Evolutionary conservation across 345 rosid genomes (phyloP).

Genomic region (Melaleuca quinquenervia): DNA sequence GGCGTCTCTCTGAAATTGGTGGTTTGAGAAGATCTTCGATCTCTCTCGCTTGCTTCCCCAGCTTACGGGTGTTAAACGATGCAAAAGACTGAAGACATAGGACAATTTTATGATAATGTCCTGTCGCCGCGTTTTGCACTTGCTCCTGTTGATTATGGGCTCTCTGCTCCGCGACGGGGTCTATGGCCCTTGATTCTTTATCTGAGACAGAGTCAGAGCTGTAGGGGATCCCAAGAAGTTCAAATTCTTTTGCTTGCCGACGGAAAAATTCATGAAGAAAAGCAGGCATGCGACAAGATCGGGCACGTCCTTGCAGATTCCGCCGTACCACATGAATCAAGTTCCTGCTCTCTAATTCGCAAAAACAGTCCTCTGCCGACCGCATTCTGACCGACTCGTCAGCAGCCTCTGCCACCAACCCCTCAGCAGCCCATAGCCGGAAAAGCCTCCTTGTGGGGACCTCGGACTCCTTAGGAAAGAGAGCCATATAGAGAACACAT

Average conservation of each 20-base stretch:
- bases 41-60: conserved; percentile 3
- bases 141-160: not conserved
- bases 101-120: too few relatives aligned
- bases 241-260: not conserved
- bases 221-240: not conserved
- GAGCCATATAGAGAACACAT: conserved; percentile 16
- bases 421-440: conserved; percentile 25
- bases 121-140: not conserved
- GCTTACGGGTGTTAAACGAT: not conserved
- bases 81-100: conserved; percentile 7
- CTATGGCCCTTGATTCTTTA: not conserved
- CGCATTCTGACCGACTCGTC: not conserved
- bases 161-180: not conserved
- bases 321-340: conserved; percentile 5
- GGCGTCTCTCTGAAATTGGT: not conserved
- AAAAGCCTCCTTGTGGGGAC: conserved; percentile 21
- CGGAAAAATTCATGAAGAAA: conserved; percentile 1
- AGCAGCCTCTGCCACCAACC: not conserved
- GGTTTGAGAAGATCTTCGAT: not conserved
- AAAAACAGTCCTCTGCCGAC: not conserved
- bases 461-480: conserved; percentile 17
- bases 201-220: not conserved
- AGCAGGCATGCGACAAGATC: conserved; percentile 7
- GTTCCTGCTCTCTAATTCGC: conserved; percentile 5
- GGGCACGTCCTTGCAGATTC: conserved; percentile 12